Base-by-base conservation (phyloP, 768 basidiomycete genomes). In the Termitomyces bulborhizus region DNA sequence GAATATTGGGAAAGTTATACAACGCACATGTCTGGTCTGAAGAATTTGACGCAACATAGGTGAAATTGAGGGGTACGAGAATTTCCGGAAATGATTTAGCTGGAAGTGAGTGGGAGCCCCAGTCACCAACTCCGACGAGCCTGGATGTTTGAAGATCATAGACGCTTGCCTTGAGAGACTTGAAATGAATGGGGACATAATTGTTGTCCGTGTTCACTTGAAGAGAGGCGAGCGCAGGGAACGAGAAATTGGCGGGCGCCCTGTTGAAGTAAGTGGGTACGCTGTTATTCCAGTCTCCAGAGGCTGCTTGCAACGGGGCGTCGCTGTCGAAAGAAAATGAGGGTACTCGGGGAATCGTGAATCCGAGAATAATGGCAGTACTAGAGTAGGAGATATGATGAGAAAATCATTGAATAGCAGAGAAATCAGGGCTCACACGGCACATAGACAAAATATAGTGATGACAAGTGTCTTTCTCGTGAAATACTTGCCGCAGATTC, bases 231-330 rank as follows among this genome's bases (percentile, higher is more conserved):
- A 77, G 75, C 0, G 85, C 90, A 3, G 88, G 81, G 77, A 98
- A 98, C 36, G 87, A 83, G 70, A 96, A 98, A 70, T 96, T 96
- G 53, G 94, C 85, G 0, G 93, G 93, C 1, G 75, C 68, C 55
- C 90, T 83, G 36, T 80, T 84, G 73, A 98, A 96, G 36, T 71
- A 67, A 1, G 76, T 77, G 1, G 82, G 78, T 44, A 90, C 72
- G 6, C 80, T 77, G 18, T 72, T 62, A 47, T 81, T 79, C 74
- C 80, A 90, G 36, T 57, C 61, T 24, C 82, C 82, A 0, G 84
- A 79, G 9, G 86, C 86, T n/a, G 71, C 67, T 12, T 66, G 63
- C 46, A 94, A 78, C 1, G 92, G 90, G 5, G 70, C 68, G 9
- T 68, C 59, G 15, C 70, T 70, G 62, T 85, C 83, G 65, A 94